A percentile compares a stretch with the other conserved stretches of the same genome.
phyloP scores from a whole-genome alignment of 345 rosid genomes.

The Gossypium australe region DNA sequence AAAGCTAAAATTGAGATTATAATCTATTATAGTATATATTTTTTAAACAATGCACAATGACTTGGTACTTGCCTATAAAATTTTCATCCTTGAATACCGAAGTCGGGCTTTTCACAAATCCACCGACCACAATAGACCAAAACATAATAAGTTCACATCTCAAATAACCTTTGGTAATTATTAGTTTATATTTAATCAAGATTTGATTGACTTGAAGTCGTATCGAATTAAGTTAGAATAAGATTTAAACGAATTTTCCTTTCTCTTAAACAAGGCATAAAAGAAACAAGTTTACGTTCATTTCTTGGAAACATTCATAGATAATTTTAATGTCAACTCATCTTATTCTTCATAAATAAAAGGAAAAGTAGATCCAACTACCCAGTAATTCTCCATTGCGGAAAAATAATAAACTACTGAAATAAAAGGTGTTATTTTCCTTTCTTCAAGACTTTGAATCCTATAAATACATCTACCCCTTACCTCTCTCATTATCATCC shows the following conservation, averaged over 20 bases:
- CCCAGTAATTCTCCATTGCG: not conserved
- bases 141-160: not conserved
- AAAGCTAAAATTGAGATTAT: too few relatives aligned
- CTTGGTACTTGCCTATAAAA: too few relatives aligned
- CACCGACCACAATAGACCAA: not conserved
- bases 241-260: not conserved
- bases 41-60: too few relatives aligned
- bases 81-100: not conserved
- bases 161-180: not conserved
- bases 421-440: not conserved
- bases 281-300: not conserved
- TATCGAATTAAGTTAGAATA: too few relatives aligned
- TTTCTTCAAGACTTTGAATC: not conserved
- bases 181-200: not conserved
- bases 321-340: not conserved
- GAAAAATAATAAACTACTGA: too few relatives aligned
- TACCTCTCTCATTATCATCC: too few relatives aligned
- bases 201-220: not conserved
- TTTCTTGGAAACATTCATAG: too few relatives aligned
- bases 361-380: not conserved
- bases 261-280: not conserved
- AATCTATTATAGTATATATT: too few relatives aligned
- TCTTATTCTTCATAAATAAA: not conserved
- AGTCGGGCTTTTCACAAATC: not conserved
- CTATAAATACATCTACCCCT: not conserved